Evolutionary conservation across 148 eudicot genomes (phyloP).

Genomic region (Persicaria maculosa): DNA sequence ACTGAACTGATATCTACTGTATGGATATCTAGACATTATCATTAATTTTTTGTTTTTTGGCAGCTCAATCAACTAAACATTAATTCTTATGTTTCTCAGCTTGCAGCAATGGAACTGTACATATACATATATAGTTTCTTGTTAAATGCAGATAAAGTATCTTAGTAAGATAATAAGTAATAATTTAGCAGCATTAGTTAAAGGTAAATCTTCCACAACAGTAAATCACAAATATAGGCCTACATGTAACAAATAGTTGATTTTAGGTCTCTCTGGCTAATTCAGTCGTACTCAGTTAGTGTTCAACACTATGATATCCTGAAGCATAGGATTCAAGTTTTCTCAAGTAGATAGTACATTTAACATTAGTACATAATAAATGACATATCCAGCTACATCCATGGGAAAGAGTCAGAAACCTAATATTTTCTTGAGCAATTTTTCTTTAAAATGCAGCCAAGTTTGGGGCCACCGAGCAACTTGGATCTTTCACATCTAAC

Average conservation of each 20-base stretch:
- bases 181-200: too few species aligned
- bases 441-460: slow-evolving; percentile 4
- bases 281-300: background rate
- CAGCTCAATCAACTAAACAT: background rate
- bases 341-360: background rate
- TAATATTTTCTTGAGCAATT: background rate
- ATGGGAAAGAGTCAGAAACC: background rate
- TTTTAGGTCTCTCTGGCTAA: background rate
- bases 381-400: background rate
- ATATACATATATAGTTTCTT: background rate
- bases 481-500: slow-evolving; percentile 6
- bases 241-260: too few species aligned
- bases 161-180: background rate
- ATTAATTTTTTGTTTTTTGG: background rate
- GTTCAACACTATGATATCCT: background rate
- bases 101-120: background rate
- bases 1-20: background rate
- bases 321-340: background rate
- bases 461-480: slow-evolving; percentile 12
- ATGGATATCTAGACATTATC: background rate
- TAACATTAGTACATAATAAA: background rate
- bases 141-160: background rate
- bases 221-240: too few species aligned
- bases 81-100: background rate
- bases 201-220: too few species aligned